phyloP scores from a whole-genome alignment of 305 asterid species.

The Fraxinus dipetala region DNA sequence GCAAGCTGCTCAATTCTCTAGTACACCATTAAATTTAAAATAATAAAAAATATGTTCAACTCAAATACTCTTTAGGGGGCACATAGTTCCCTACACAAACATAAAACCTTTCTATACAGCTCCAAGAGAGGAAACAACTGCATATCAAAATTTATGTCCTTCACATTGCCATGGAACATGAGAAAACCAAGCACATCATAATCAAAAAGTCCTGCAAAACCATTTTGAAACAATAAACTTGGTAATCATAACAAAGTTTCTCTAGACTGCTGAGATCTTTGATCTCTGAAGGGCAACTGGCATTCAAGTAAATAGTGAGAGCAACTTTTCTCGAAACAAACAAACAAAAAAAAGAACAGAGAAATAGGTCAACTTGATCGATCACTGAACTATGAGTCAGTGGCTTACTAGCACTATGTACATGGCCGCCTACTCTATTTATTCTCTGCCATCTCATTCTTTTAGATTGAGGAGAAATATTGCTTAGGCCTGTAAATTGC shows the following conservation, averaged over 20 bases:
- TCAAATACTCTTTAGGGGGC: neutral
- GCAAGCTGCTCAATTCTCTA: neutral
- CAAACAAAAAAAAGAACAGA: neutral
- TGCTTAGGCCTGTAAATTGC: neutral
- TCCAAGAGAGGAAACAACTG: neutral
- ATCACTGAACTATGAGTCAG: neutral
- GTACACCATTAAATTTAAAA: neutral
- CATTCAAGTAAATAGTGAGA: neutral
- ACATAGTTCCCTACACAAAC: neutral
- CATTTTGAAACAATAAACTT: neutral
- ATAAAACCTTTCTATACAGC: neutral
- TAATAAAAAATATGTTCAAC: neutral
- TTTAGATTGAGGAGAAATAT: neutral
- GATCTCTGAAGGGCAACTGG: neutral
- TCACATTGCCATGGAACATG: neutral
- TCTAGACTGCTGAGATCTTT: neutral
- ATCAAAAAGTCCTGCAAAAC: neutral
- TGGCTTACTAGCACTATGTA: neutral
- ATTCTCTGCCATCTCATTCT: slow-evolving; percentile 1
- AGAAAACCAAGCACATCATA: neutral
- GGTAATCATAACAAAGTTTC: neutral
- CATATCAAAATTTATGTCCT: neutral
- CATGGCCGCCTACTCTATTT: neutral
- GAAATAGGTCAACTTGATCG: neutral
- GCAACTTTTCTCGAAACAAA: neutral